A percentile compares a stretch with the other conserved stretches of the same genome.
phyloP scores from a whole-genome alignment of 192 early-diverging fungal genomes.

The Backusella liffmaniae region DNA sequence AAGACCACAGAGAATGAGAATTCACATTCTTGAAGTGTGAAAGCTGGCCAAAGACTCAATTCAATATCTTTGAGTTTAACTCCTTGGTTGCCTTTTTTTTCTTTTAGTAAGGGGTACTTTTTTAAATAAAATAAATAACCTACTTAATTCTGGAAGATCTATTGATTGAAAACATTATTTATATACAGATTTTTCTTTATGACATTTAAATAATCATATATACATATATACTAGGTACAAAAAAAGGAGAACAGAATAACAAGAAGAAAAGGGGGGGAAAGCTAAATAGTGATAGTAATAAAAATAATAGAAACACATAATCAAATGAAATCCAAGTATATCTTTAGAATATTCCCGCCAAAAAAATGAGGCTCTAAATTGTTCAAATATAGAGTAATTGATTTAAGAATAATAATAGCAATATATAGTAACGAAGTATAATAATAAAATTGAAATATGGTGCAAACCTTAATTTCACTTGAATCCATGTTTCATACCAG shows the following conservation, averaged over 20 bases:
- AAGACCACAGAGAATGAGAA: conserved; percentile 15
- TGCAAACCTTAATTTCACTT: conserved; percentile 13
- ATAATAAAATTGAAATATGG: neutral
- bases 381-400: neutral
- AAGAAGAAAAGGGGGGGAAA: neutral
- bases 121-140: neutral
- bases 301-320: neutral
- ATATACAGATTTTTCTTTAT: neutral
- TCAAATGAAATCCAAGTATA: neutral
- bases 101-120: neutral
- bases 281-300: neutral
- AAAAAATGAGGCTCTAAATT: conserved; percentile 8
- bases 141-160: neutral
- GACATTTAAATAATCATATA: neutral
- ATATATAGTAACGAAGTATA: neutral
- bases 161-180: neutral
- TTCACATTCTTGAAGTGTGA: conserved; percentile 14
- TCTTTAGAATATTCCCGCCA: conserved; percentile 10
- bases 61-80: neutral
- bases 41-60: conserved; percentile 13
- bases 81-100: neutral
- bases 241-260: neutral
- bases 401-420: conserved; percentile 3
- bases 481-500: conserved; percentile 9
- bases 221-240: neutral